Base-by-base conservation (phyloP, 1,139 yeast genomes). In the Pichia sp. region DNA sequence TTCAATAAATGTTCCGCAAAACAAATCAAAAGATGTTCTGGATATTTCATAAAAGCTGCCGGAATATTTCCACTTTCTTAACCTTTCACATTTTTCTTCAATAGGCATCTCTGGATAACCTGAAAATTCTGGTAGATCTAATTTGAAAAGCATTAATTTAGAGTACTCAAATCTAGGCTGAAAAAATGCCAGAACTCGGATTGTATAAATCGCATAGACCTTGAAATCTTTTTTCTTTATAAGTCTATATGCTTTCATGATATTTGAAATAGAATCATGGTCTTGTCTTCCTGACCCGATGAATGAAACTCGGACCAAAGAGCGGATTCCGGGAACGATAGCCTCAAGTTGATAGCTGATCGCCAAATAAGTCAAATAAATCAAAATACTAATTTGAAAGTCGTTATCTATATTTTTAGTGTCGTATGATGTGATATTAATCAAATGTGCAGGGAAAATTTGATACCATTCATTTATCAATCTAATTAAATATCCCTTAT, bases 391-490 rank as follows among this genome's bases (percentile, higher is more conserved):
- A 11, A 39, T 33, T 8, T 39, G 37, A 2, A 23, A 9, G 27
- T 49, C 49, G 31, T 11, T 26, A 26, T 37, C 29, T 11, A 5
- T 42, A 23, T 44, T 42, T 11, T 28, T 23, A 10, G 31, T 10
- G 4, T 33, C 38, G 2, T 37, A 32, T 2, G 11, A 33, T n/a
- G 9, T 34, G 3, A 42, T 26, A 34, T 42, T 42, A 31, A 29
- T 26, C 29, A 46, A 37, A 39, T 47, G 39, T 23, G 39, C 28
- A 26, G 51, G 51, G 29, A 44, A 23, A 9, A 49, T 47, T 36
- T 41, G 42, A 37, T 42, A 45, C 29, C 42, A 46, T n/a, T 44
- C 47, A 36, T 41, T 41, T 33, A 46, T 38, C 7, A 49, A 36
- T 38, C 43, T 35, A 5, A 43, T 32, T 29, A 42, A 29, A 27